Evolutionary conservation across 1,139 yeast genomes (phyloP).

Genomic region (Meyerozyma guilliermondii): DNA sequence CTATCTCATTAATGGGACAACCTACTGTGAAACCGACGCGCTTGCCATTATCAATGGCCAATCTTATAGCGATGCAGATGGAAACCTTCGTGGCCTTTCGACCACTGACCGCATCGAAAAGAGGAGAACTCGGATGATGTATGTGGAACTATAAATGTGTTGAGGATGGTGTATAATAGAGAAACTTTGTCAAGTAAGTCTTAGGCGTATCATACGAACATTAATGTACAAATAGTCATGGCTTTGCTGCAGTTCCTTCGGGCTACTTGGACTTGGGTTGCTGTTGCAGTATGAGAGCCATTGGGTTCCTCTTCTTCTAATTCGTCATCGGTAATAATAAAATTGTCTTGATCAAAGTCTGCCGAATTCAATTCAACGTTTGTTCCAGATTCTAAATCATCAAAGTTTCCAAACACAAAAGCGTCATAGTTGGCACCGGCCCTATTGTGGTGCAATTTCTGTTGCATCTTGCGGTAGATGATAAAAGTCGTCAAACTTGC

Average conservation of each 20-base stretch:
- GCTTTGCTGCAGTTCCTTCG: neutral
- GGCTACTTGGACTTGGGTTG: neutral
- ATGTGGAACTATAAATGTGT: conserved; percentile 17
- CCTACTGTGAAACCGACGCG: conserved; percentile 49
- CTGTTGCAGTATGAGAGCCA: neutral
- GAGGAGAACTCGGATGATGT: conserved; percentile 40
- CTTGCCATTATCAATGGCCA: conserved; percentile 22
- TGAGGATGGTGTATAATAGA: neutral
- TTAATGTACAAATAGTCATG: neutral
- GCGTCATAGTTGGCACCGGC: conserved; percentile 22
- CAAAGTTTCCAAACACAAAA: conserved; percentile 38
- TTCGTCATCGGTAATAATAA: conserved; percentile 27
- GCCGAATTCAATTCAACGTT: conserved; percentile 31
- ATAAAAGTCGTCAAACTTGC: conserved; percentile 64
- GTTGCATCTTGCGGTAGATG: conserved; percentile 59
- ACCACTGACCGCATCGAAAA: conserved; percentile 37
- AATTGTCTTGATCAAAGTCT: conserved; percentile 34
- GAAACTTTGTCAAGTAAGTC: too few relatives aligned
- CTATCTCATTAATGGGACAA: conserved; percentile 44
- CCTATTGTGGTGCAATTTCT: conserved; percentile 20
- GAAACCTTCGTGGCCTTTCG: conserved; percentile 21
- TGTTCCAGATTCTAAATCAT: conserved; percentile 21
- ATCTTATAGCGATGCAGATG: conserved; percentile 18
- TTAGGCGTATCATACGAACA: neutral
- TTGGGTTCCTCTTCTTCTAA: neutral